Percentiles rank a stretch among this genome's conserved stretches.
phyloP scores from a whole-genome alignment of 805 yeast genomes.

The Schizosaccharomyces pombe region DNA sequence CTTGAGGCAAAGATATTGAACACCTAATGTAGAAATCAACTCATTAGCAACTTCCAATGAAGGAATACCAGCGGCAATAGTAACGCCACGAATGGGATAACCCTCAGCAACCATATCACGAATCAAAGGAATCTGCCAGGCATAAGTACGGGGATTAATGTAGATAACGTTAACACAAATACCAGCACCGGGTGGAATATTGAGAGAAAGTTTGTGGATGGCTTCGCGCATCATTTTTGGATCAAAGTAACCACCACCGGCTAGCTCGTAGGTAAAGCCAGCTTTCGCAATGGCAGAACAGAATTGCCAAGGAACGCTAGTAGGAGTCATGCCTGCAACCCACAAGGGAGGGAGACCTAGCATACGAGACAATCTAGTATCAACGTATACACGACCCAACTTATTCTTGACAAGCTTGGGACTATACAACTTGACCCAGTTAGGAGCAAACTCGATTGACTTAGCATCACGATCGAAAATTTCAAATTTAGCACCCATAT shows the following conservation, averaged over 20 bases:
- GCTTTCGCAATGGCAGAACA: conserved; percentile 86
- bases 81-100: conserved; percentile 82
- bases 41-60: conserved; percentile 91
- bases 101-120: conserved; percentile 73
- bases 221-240: conserved; percentile 52
- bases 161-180: conserved; percentile 80
- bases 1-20: conserved; percentile 84
- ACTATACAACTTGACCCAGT: conserved; percentile 74
- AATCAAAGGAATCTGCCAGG: conserved; percentile 95
- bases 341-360: conserved; percentile 87
- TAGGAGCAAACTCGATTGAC: conserved; percentile 56
- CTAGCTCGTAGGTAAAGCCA: conserved; percentile 92
- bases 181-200: conserved; percentile 66
- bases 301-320: conserved; percentile 83
- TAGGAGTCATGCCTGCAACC: conserved; percentile 99
- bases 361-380: conserved; percentile 79
- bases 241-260: conserved; percentile 94
- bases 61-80: conserved; percentile 99
- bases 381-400: conserved; percentile 47
- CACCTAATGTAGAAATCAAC: conserved; percentile 75
- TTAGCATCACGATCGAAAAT: conserved; percentile 46
- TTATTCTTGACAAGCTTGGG: conserved; percentile 63
- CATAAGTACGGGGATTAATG: conserved; percentile 91
- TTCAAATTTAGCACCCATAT: conserved; percentile 89
- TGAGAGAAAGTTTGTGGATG: conserved; percentile 43